Percentiles rank a stretch among this genome's conserved stretches.
Evolutionary conservation across 108 stramenopile species (phyloP).

Genomic region (Skeletonema tropicum): DNA sequence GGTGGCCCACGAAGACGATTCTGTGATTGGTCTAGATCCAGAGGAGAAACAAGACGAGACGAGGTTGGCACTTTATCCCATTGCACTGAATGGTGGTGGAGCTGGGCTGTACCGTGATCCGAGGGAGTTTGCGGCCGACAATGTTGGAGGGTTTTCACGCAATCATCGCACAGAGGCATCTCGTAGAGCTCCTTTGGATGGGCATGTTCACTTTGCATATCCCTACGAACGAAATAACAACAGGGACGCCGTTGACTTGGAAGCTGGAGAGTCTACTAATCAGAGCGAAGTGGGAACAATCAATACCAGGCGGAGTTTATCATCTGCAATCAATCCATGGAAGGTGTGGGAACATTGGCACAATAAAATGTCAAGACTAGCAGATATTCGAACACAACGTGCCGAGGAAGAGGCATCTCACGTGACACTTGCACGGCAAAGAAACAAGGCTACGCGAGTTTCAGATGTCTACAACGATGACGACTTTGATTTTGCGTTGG

Average conservation of each 20-base stretch:
- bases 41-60: constrained; percentile 18
- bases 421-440: constrained; percentile 47
- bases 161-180: constrained; percentile 30
- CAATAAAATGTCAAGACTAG: constrained; percentile 48
- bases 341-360: constrained; percentile 42
- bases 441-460: constrained; percentile 36
- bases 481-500: constrained; percentile 83
- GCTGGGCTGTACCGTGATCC: constrained; percentile 55
- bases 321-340: constrained; percentile 46
- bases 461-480: constrained; percentile 55
- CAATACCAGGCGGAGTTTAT: constrained; percentile 12
- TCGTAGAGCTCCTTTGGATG: constrained; percentile 25
- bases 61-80: constrained; percentile 51
- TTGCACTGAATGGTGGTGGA: constrained; percentile 56
- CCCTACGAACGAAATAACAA: constrained; percentile 7
- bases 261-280: constrained; percentile 17
- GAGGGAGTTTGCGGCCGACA: constrained; percentile 38
- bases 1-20: constrained; percentile 49
- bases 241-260: constrained; percentile 6
- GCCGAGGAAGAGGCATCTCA: constrained; percentile 45
- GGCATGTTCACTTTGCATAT: constrained; percentile 45
- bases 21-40: constrained; percentile 38
- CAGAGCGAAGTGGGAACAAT: constrained; percentile 20
- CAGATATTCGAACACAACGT: constrained; percentile 27
- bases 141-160: constrained; percentile 14